A percentile compares a stretch with the other conserved stretches of the same genome.
These are phyloP conservation scores for Austroboletus eburneus DNA, from an alignment of 768 basidiomycete genomes.

Conservation along the genomic window DNA sequence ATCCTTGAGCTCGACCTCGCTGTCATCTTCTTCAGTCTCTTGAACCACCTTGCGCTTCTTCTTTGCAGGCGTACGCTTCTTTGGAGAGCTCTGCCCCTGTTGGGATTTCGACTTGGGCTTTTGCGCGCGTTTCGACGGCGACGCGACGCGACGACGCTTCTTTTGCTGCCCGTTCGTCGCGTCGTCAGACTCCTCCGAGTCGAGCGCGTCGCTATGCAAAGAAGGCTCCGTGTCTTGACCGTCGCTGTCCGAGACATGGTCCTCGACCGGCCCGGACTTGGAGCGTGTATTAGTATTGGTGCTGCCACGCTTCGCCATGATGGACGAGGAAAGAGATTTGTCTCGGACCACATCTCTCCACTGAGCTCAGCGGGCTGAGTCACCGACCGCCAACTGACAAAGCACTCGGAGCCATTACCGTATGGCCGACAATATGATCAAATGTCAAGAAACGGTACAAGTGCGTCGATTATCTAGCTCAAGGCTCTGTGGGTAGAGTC, in stretches of 20 bases:
- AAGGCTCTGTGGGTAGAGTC: too few species aligned
- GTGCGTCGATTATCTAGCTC: too few species aligned
- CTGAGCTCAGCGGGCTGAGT: too few species aligned
- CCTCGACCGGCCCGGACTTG: slow-evolving; percentile 8
- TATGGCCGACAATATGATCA: too few species aligned
- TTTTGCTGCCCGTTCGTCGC: slow-evolving; percentile 8
- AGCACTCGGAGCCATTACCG: too few species aligned
- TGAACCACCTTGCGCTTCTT: slow-evolving; percentile 24
- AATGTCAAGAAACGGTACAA: too few species aligned
- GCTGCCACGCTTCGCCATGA: slow-evolving; percentile 17
- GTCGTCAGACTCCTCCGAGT: slow-evolving; percentile 33
- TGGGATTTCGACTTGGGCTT: slow-evolving; percentile 16
- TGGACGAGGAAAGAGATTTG: not conserved
- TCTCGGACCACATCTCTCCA: too few species aligned
- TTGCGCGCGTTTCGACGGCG: slow-evolving; percentile 27
- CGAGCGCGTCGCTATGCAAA: slow-evolving; percentile 44
- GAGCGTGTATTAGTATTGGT: slow-evolving; percentile 1
- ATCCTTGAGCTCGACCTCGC: slow-evolving; percentile 48
- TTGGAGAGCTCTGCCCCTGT: slow-evolving; percentile 16
- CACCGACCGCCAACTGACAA: too few species aligned
- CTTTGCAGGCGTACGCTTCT: slow-evolving; percentile 11
- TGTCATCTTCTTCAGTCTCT: slow-evolving; percentile 23
- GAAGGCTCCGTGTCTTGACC: slow-evolving; percentile 14
- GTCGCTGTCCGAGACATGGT: slow-evolving; percentile 9
- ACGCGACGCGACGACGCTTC: slow-evolving; percentile 22